phyloP scores from a whole-genome alignment of 306 rosid genomes.

The Vigna nakashimae region DNA sequence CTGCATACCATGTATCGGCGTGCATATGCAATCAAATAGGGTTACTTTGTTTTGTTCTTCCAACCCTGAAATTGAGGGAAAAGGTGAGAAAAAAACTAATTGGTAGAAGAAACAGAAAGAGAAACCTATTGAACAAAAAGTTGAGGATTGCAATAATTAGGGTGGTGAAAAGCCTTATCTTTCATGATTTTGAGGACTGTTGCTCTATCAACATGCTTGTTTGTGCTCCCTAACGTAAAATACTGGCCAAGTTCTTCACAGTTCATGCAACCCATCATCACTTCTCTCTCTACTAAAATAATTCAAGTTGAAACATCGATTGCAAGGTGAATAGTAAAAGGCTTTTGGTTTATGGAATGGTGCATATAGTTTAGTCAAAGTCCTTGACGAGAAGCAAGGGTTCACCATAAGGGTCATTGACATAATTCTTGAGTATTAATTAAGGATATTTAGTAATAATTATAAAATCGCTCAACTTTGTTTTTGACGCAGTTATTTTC shows the following conservation, averaged over 20 bases:
- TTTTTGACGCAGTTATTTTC: background rate
- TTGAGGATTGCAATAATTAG: conserved; percentile 51
- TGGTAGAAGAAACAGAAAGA: conserved; percentile 43
- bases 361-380: background rate
- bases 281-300: conserved; percentile 40
- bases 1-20: background rate
- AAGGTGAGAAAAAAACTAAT: conserved; percentile 38
- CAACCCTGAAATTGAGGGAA: conserved; percentile 61
- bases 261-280: conserved; percentile 56
- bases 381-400: conserved; percentile 45
- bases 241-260: conserved; percentile 40
- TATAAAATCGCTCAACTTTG: background rate
- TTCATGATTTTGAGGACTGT: conserved; percentile 42
- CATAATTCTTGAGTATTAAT: conserved; percentile 47
- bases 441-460: conserved; percentile 25
- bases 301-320: conserved; percentile 32
- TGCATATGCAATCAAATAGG: conserved; percentile 48
- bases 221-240: conserved; percentile 59
- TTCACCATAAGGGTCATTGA: conserved; percentile 42
- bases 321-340: conserved; percentile 6
- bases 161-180: conserved; percentile 26
- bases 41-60: conserved; percentile 48
- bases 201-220: conserved; percentile 64
- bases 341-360: background rate
- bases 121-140: conserved; percentile 50